Conservation (phyloP, 352 stramenopile genomes). For the Phytophthora sojae region DNA sequence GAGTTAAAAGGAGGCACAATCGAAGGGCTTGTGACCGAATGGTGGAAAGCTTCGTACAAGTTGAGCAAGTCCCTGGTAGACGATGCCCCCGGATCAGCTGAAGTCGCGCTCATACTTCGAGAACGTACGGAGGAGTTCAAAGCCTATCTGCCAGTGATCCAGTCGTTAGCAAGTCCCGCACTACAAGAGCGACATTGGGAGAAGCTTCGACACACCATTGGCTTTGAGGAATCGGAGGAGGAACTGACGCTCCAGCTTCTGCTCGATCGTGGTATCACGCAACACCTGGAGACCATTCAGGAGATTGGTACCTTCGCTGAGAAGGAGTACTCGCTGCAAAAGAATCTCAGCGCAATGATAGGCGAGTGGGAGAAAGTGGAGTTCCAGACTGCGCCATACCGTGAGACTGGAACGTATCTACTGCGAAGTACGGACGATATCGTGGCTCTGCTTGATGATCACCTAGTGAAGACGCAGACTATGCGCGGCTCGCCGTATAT, state of each 20-base stretch:
- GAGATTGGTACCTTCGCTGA: slow-evolving; percentile 92
- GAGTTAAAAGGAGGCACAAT: slow-evolving; percentile 92
- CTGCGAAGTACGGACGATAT: slow-evolving; percentile 91
- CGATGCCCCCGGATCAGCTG: slow-evolving; percentile 85
- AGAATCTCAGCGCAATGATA: slow-evolving; percentile 94
- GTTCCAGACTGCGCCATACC: slow-evolving; percentile 94
- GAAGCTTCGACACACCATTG: slow-evolving; percentile 88
- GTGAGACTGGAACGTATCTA: slow-evolving; percentile 93
- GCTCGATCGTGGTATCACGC: slow-evolving; percentile 82
- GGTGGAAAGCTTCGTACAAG: slow-evolving; percentile 95
- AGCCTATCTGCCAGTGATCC: slow-evolving; percentile 93
- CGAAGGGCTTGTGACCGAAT: slow-evolving; percentile 91
- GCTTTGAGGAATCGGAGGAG: slow-evolving; percentile 87
- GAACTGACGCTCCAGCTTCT: slow-evolving; percentile 87
- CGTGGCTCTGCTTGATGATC: slow-evolving; percentile 92
- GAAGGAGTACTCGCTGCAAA: slow-evolving; percentile 96
- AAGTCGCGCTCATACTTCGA: slow-evolving; percentile 88
- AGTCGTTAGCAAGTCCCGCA: slow-evolving; percentile 91
- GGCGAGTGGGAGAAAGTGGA: slow-evolving; percentile 94
- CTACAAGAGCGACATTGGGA: slow-evolving; percentile 95
- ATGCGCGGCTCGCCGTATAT: slow-evolving; percentile 96
- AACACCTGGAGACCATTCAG: slow-evolving; percentile 92
- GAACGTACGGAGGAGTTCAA: slow-evolving; percentile 94
- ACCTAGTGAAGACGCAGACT: slow-evolving; percentile 95
- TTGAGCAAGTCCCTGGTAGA: slow-evolving; percentile 92